phyloP scores from a whole-genome alignment of 495 filamentous ascomycete genomes.

The Xylaria longipes region DNA sequence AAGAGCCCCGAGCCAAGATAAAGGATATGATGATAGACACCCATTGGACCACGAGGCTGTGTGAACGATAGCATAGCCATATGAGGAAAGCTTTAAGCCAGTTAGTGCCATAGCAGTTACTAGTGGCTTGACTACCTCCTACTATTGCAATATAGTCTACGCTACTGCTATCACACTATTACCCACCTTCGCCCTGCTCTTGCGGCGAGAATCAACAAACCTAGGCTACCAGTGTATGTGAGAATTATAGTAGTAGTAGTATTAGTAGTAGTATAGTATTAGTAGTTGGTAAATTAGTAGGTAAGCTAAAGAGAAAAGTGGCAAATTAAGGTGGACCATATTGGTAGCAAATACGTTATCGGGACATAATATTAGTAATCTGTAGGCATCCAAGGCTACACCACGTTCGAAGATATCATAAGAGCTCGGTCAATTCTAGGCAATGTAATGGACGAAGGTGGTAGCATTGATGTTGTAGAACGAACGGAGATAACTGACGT shows the following conservation, averaged over 20 bases:
- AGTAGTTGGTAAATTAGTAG: too few relatives aligned
- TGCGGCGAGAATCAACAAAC: not conserved
- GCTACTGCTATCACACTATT: not conserved
- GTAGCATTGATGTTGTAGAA: too few relatives aligned
- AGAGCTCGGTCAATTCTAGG: too few relatives aligned
- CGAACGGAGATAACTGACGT: too few relatives aligned
- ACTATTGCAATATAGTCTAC: not conserved
- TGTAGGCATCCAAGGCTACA: not conserved
- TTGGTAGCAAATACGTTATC: too few relatives aligned
- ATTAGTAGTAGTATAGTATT: too few relatives aligned
- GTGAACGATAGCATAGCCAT: slow-evolving; percentile 12
- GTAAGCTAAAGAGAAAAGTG: too few relatives aligned
- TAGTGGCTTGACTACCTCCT: not conserved
- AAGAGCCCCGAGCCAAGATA: slow-evolving; percentile 23
- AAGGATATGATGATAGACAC: slow-evolving; percentile 23
- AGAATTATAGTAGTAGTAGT: too few relatives aligned
- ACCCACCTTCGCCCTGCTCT: not conserved
- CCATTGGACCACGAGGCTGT: slow-evolving; percentile 14
- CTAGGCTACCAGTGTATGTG: not conserved
- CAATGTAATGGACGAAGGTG: too few relatives aligned
- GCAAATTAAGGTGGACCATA: too few relatives aligned
- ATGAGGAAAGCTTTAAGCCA: slow-evolving; percentile 12
- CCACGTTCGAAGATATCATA: not conserved
- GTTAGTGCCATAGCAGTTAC: not conserved
- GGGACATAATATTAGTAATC: too few relatives aligned